Evolutionary conservation across 1,284 basidiomycete species (phyloP), one percentile per base, ranked within the genome.

Genomic region (Sparassis latifolia): DNA sequence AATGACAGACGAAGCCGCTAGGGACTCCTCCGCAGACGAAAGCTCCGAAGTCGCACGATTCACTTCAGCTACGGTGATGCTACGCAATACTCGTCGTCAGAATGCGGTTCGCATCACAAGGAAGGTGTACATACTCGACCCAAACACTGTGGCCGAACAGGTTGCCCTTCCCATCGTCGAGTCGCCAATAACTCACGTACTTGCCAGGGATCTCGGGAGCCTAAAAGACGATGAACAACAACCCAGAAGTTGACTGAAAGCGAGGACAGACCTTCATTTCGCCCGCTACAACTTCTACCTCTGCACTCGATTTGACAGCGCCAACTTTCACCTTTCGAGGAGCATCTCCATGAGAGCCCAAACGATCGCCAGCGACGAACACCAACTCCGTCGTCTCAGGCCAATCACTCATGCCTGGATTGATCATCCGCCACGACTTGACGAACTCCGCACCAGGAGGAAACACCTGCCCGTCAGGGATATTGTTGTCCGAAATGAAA

Each of bases 361-460:
- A 80, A 60, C 57, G 71, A 62, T 63, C 79, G 10, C 89, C 89
- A 30, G 80, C 86, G 47, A 86, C 79, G 58, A 84, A 89, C 10
- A 78, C 73, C 31, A 91, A 64, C 58, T 80, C 73, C 1, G 87
- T 89, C 6, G 69, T 67, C 39, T 74, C 72, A 1, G 88, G 86
- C 89, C 90, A 92, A 31, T 80, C 75, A 4, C 66, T 54, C 10
- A 60, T 59, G 9, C 89, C 82, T 53, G 75, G 75, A 60, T 92
- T 92, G 41, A 72, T 58, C 71, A 92, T 75, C 50, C 74, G 72
- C 89, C 89, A 92, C 28, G 79, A 79, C 68, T 92, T 92, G 47
- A 89, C 78, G 60, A 92, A 92, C 63, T 88, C 86, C 0, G 87
- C 88, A 42, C 89, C 89, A 4, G 89, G 83, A 42, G 88, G 86